Base-by-base conservation (phyloP, 2,329 filamentous ascomycete genomes). In the Talaromyces albobiverticillius region DNA sequence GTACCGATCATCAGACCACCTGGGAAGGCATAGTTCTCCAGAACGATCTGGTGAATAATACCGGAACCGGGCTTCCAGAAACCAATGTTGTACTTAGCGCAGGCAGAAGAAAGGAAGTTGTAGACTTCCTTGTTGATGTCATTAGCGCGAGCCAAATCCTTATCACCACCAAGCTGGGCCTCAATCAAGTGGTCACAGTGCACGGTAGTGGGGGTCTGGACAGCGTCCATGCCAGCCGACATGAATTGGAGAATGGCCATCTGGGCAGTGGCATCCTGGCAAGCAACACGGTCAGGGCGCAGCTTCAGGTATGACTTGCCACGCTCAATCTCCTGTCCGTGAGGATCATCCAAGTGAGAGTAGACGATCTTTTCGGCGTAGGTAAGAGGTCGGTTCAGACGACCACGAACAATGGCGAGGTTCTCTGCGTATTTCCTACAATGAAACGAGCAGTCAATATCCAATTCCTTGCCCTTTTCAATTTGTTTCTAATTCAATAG, bases 181-280 rank as follows among this genome's bases (percentile, higher is more conserved):
- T 97, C 93, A 76, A 99, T 99, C 82, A 99, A 85, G 79, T 99
- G 94, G 77, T 99, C 94, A 73, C 94, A 97, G 85, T 99, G 94
- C 60, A 99, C 93, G 47, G 93, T 97, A 66, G 88, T 86, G 49
- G 94, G 94, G 68, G 95, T 97, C 60, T 92, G 92, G 59, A 97
- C 94, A 22, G 88, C 87, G 62, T 90, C 89, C 90, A 99, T 93
- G 74, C 93, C 93, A 58, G 94, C 93, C 53, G 90, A 96, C 92
- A 99, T 99, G 84, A 99, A 99, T 81, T 99, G 94, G 57, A 99
- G 83, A 64, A 99, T 96, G 61, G 94, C 94, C 94, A 99, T 99
- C 83, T 99, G 94, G 61, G 94, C 94, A 57, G 94, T 97, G 72
- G 94, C 94, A 84, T 99, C 94, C 82, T 99, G 94, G 83, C 94